phyloP scores from a whole-genome alignment of 352 stramenopile genomes.

The Phytophthora pluvialis region DNA sequence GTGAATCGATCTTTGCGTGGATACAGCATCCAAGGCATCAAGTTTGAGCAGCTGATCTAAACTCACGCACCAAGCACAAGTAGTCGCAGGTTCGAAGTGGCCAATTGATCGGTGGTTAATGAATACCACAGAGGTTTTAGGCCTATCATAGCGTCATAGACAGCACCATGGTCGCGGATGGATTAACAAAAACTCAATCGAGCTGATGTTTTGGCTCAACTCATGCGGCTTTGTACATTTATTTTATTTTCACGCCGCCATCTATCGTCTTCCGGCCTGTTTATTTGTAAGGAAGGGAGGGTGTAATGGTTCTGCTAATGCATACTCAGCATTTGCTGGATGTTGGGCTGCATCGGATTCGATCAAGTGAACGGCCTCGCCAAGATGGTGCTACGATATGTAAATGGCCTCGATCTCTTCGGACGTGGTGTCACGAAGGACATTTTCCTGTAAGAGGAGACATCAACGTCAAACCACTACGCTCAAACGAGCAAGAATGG shows the following conservation, averaged over 20 bases:
- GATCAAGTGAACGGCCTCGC: neutral
- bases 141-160: slow-evolving; percentile 21
- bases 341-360: neutral
- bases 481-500: neutral
- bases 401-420: slow-evolving; percentile 89
- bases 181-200: slow-evolving; percentile 25
- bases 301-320: too few relatives aligned
- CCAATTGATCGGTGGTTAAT: slow-evolving; percentile 13
- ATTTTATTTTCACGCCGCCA: slow-evolving; percentile 19
- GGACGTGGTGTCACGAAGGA: slow-evolving; percentile 80
- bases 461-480: slow-evolving; percentile 3
- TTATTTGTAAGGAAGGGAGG: neutral
- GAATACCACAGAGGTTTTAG: slow-evolving; percentile 16
- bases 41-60: slow-evolving; percentile 87
- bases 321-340: neutral
- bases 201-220: slow-evolving; percentile 26
- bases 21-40: slow-evolving; percentile 82
- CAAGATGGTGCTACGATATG: slow-evolving; percentile 54
- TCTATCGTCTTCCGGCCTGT: slow-evolving; percentile 2
- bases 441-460: slow-evolving; percentile 66
- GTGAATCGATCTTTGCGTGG: slow-evolving; percentile 88
- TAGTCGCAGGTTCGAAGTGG: slow-evolving; percentile 21
- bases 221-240: slow-evolving; percentile 20
- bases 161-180: slow-evolving; percentile 18
- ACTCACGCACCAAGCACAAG: slow-evolving; percentile 8